These are phyloP conservation scores for Aulographum hederae DNA, from an alignment of 2,329 filamentous ascomycete genomes.

Conservation along the genomic window DNA sequence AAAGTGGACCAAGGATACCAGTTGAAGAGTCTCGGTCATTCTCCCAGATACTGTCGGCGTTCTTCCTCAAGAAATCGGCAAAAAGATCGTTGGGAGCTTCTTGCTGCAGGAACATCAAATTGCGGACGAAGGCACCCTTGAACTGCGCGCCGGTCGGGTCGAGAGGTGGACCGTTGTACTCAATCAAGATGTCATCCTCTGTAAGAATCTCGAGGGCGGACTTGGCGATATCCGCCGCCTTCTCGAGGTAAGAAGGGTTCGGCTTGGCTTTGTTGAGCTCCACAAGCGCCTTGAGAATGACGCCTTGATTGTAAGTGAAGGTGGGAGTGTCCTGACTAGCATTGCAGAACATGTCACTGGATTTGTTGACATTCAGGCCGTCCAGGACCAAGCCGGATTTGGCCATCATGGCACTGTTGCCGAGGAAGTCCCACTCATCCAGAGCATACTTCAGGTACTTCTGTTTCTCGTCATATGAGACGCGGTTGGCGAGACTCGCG, in stretches of 20 bases:
- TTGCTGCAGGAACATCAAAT: constrained; percentile 39
- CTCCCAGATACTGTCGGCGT: constrained; percentile 48
- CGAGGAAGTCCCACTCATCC: constrained; percentile 33
- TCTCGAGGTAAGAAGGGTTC: constrained; percentile 12
- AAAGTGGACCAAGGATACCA: background rate
- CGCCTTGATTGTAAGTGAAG: constrained; percentile 43
- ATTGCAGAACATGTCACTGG: constrained; percentile 6
- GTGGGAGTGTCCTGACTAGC: constrained; percentile 9
- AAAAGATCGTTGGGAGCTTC: constrained; percentile 26
- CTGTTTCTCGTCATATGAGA: constrained; percentile 11
- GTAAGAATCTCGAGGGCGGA: constrained; percentile 19
- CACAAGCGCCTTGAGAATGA: constrained; percentile 38
- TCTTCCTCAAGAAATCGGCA: constrained; percentile 33
- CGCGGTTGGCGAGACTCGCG: constrained; percentile 35
- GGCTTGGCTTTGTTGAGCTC: constrained; percentile 29
- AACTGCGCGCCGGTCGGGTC: constrained; percentile 38
- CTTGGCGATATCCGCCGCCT: constrained; percentile 20
- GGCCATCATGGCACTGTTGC: constrained; percentile 27
- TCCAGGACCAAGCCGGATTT: constrained; percentile 32
- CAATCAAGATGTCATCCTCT: constrained; percentile 21
- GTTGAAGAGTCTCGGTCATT: constrained; percentile 29
- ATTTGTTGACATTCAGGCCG: constrained; percentile 32
- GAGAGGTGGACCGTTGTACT: constrained; percentile 11
- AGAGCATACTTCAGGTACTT: constrained; percentile 28
- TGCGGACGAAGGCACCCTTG: constrained; percentile 53